Base-by-base conservation (phyloP, 371 early-diverging fungal species). In the Rhizopus sp. region DNA sequence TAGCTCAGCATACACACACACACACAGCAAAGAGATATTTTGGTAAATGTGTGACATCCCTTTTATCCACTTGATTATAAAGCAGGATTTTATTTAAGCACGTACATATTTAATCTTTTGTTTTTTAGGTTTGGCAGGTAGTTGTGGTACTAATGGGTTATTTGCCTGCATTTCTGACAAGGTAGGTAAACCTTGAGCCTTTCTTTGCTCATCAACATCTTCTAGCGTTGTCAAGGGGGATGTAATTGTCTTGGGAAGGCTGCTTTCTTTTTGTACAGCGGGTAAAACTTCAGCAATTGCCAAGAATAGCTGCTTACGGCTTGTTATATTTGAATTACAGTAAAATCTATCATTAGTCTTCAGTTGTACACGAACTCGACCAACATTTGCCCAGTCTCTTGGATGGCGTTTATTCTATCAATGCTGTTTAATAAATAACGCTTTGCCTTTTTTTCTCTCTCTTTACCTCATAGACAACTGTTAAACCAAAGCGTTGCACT, bases 331-430 rank as follows among this genome's bases (percentile, higher is more conserved):
- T 33, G 57, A 59, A 17, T 77, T 70, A 3, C 63, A 49, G 37
- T 63, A 73, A 47, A 70, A 72, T 12, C 64, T 67, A n/a, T 57
- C 54, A 5, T 49, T 35, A 7, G 72, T 68, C 59, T 80, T 82
- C 40, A 84, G 59, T 62, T 82, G 72, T 23, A 46, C 82, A 30
- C 74, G 67, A 40, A 84, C 80, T 55, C 84, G 81, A 38, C 84
- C 84, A 32, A 79, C 80, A 58, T 82, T 84, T 3, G 77, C 80
- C 84, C 84, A 84, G 50, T 84, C 84, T 40, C 77, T 69, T 40
- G 84, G 82, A 64, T 84, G 84, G 12, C 75, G 63, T 59, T 84
- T 84, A 42, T 72, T 69, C 64, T 72, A 53, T 31, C 4, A 46
- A 4, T n/a, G 23, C 10, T 15, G 5, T 4, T 49, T 52, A 40